Percentiles rank a stretch among this genome's conserved stretches.
Conservation (phyloP, 2,329 filamentous ascomycete species). For the Microsporum audouinii region DNA sequence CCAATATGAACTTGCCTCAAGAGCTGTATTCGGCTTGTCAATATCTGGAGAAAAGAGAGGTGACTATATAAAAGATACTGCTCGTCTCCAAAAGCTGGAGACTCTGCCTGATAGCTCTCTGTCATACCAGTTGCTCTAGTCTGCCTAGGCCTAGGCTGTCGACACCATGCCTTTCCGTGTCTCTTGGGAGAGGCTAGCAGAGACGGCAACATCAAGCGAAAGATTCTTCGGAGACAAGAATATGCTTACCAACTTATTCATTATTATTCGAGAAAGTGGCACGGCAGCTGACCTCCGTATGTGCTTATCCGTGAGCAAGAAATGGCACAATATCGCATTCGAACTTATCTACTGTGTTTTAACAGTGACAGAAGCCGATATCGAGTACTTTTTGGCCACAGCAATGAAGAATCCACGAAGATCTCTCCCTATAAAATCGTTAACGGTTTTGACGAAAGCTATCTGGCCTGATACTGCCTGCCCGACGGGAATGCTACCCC, state of each 20-base stretch:
- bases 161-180: background rate
- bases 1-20: background rate
- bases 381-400: background rate
- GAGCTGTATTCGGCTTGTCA: background rate
- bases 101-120: background rate
- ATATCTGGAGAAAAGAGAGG: background rate
- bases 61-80: background rate
- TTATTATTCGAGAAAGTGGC: slow-evolving; percentile 4
- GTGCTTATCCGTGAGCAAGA: slow-evolving; percentile 6
- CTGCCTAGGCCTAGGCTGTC: background rate
- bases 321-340: slow-evolving; percentile 1
- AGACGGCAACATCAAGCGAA: background rate
- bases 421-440: background rate
- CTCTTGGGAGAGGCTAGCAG: background rate
- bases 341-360: background rate
- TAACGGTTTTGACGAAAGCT: background rate
- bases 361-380: background rate
- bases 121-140: no score
- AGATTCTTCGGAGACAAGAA: background rate
- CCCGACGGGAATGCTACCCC: background rate
- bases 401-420: background rate
- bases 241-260: background rate
- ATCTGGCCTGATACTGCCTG: background rate
- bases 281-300: slow-evolving; percentile 3
- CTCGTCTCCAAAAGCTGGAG: background rate